phyloP scores from a whole-genome alignment of 1,284 basidiomycete genomes.

The Phylloboletellus chloephorus region DNA sequence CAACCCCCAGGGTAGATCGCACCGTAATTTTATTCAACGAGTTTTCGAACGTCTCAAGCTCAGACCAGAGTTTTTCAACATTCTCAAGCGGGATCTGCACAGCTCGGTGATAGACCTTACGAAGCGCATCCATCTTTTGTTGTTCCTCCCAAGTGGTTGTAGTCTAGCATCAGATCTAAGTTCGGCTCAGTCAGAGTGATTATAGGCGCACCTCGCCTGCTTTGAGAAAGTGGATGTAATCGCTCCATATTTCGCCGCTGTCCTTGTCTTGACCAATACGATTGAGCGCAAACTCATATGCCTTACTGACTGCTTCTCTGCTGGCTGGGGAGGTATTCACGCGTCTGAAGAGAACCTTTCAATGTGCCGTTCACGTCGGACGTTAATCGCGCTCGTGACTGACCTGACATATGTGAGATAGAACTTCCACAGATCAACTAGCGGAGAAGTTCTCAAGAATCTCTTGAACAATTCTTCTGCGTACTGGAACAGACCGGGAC shows the following conservation, averaged over 20 bases:
- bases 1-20: constrained; percentile 16
- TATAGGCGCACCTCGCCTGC: constrained; percentile 59
- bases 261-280: constrained; percentile 86
- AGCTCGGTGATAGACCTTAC: constrained; percentile 90
- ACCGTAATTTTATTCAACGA: constrained; percentile 86
- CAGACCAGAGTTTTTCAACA: constrained; percentile 91
- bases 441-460: constrained; percentile 76
- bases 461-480: constrained; percentile 77
- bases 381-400: constrained; percentile 25
- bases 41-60: constrained; percentile 92
- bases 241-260: constrained; percentile 68
- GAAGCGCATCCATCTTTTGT: constrained; percentile 90
- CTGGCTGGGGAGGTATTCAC: constrained; percentile 53
- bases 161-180: constrained; percentile 37
- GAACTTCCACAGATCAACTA: constrained; percentile 83
- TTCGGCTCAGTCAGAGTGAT: constrained; percentile 5
- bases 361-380: constrained; percentile 7
- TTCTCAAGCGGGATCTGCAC: constrained; percentile 93
- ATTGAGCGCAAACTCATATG: constrained; percentile 91
- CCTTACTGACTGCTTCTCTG: constrained; percentile 75
- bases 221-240: constrained; percentile 82
- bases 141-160: constrained; percentile 91
- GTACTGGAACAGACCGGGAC: constrained; percentile 58
- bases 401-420: constrained; percentile 81
- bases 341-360: constrained; percentile 37